Evolutionary conservation across 2,329 filamentous ascomycete species (phyloP), one percentile per base, ranked within the genome.

Genomic region (Diplodia mutila): DNA sequence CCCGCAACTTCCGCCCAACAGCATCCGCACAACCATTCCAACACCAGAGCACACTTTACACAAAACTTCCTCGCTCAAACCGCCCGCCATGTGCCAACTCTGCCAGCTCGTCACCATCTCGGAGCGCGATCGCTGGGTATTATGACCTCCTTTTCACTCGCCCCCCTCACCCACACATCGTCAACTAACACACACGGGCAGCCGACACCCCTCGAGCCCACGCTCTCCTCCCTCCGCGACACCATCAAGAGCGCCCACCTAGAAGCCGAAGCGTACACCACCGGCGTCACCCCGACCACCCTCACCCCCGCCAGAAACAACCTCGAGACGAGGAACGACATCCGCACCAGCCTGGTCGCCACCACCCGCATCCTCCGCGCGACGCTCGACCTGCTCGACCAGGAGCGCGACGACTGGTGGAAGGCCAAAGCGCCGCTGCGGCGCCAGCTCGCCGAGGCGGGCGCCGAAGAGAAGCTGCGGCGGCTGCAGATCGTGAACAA

Each of bases 101-200:
- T 68, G 67, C 54, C 21, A n/a, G 21, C 23, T 68, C 25, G 12
- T 46, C 12, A 23, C 53, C 16, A 66, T 68, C 18, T 34, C 54
- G 4, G 37, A 59, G 16, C 63, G 64, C 4, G 63, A 67, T 29
- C 67, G 63, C n/a, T 68, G 67, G 63, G 67, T 67, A 54, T 18
- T 67, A 54, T 18, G 21, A 21, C 27, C 59, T n/a, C 29, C n/a
- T 23, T 37, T 21, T 27, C 14, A 14, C 1, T 3, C 3, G 11
- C 37, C 23, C 2, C 11, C 34, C 21, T 61, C n/a, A n/a, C 6
- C n/a, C 48, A 49, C 51, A 34, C 52, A 25, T 32, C 29, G 9
- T 14, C 12, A 27, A n/a, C 39, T 52, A 23, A 39, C 55, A 7
- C 11, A 6, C 9, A 27, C 14, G 3, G 37, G 21, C 39, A 68